These are phyloP conservation scores for Scedosporium aurantiacum DNA, from an alignment of 2,329 filamentous ascomycete species.

Conservation along the genomic window DNA sequence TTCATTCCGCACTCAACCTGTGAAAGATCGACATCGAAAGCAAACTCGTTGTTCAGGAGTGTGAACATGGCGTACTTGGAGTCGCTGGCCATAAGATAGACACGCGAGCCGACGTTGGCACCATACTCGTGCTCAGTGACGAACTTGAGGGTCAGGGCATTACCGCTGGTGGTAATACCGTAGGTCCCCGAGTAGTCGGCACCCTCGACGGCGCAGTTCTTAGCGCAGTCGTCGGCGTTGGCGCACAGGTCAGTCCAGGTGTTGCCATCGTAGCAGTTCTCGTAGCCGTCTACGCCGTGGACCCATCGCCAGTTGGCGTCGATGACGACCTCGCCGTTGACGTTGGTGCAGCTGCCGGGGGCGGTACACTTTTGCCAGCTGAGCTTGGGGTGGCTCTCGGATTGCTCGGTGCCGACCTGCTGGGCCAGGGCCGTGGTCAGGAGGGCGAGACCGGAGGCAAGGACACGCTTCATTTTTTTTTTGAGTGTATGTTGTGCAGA, in stretches of 20 bases:
- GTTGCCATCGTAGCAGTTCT: constrained; percentile 39
- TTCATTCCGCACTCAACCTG: constrained; percentile 54
- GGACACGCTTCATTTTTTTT: constrained; percentile 8
- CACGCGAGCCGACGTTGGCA: constrained; percentile 32
- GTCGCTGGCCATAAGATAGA: constrained; percentile 47
- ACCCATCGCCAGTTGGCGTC: constrained; percentile 46
- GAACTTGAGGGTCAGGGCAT: constrained; percentile 37
- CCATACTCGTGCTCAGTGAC: constrained; percentile 34
- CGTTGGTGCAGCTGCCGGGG: constrained; percentile 27
- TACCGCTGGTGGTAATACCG: constrained; percentile 34
- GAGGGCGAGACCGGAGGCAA: constrained; percentile 12
- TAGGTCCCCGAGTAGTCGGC: constrained; percentile 32
- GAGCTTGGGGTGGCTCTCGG: constrained; percentile 32
- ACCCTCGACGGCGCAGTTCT: constrained; percentile 35
- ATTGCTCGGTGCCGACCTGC: constrained; percentile 25
- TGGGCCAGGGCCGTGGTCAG: constrained; percentile 27
- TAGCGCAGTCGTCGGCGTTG: constrained; percentile 26
- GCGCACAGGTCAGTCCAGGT: constrained; percentile 25
- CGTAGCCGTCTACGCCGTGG: constrained; percentile 26
- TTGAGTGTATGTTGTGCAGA: background rate
- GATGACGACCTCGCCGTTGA: constrained; percentile 33
- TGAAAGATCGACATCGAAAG: constrained; percentile 56
- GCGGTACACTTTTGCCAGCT: constrained; percentile 32
- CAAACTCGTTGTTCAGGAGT: constrained; percentile 50
- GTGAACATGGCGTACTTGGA: constrained; percentile 49